phyloP scores from a whole-genome alignment of 805 yeast genomes.

The Wickerhamiella shivajii region DNA sequence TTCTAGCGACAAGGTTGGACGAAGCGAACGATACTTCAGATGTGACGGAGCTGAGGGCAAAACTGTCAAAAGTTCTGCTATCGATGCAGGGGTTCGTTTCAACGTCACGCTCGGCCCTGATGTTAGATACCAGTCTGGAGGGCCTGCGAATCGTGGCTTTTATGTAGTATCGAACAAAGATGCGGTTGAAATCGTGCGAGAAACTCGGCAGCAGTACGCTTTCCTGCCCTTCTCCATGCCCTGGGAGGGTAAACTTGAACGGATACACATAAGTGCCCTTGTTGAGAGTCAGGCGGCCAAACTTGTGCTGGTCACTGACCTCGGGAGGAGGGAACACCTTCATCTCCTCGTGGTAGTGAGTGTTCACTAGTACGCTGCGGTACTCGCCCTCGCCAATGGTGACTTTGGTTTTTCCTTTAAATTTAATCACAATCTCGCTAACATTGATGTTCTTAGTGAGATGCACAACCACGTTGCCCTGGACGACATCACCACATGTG shows the following conservation, averaged over 20 bases:
- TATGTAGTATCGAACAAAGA: constrained; percentile 7
- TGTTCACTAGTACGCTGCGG: constrained; percentile 4
- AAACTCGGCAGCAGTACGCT: constrained; percentile 4
- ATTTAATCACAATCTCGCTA: constrained; percentile 7
- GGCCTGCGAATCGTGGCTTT: constrained; percentile 8
- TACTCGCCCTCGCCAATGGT: constrained; percentile 9
- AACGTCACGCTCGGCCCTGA: constrained; percentile 7
- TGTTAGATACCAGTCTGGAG: constrained; percentile 4
- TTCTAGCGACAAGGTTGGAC: neutral
- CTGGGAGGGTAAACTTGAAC: constrained; percentile 7
- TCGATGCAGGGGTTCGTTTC: constrained; percentile 7
- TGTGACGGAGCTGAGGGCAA: neutral
- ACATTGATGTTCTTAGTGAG: constrained; percentile 2
- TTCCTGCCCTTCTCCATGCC: constrained; percentile 2
- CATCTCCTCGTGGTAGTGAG: constrained; percentile 3
- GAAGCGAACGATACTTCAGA: neutral
- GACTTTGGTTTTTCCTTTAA: constrained; percentile 7
- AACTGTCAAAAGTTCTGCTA: constrained; percentile 1
- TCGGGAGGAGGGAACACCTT: constrained; percentile 5
- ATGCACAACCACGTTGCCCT: constrained; percentile 1
- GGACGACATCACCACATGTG: constrained; percentile 6
- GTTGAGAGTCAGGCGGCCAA: constrained; percentile 2
- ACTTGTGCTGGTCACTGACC: neutral
- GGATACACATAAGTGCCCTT: constrained; percentile 7
- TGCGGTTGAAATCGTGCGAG: constrained; percentile 3